Evolutionary conservation across 1,284 basidiomycete species (phyloP).

Genomic region (Puccinia novopanici): DNA sequence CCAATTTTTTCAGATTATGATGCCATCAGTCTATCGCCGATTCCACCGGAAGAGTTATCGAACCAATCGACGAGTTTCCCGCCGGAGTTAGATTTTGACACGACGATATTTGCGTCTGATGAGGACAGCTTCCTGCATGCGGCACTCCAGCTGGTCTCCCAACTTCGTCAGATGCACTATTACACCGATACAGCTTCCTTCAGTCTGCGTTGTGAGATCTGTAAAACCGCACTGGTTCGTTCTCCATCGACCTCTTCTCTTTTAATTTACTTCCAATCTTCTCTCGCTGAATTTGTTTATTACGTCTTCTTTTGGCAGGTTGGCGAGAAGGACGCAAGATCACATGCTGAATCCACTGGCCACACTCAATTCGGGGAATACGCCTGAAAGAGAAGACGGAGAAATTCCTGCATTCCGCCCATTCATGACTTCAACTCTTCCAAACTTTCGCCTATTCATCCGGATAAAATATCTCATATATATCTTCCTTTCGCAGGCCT

Average conservation of each 20-base stretch:
- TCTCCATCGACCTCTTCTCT: not conserved
- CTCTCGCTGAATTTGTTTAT: not conserved
- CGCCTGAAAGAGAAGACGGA: not conserved
- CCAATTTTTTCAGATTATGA: constrained; percentile 69
- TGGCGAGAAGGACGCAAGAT: constrained; percentile 86
- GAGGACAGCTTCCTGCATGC: constrained; percentile 65
- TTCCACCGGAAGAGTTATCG: constrained; percentile 64
- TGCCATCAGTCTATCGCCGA: constrained; percentile 77
- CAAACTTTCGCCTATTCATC: not conserved
- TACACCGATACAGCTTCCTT: constrained; percentile 90
- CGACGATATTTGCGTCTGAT: constrained; percentile 73
- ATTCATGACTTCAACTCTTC: not conserved
- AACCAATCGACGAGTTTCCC: constrained; percentile 60
- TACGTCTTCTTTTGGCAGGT: constrained; percentile 55
- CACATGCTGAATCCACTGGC: constrained; percentile 80
- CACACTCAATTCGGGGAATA: constrained; percentile 87
- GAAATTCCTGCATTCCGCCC: not conserved
- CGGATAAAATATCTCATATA: no score
- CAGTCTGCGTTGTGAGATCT: constrained; percentile 72
- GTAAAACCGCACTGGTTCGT: constrained; percentile 53
- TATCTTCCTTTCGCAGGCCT: no score
- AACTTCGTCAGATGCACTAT: constrained; percentile 72
- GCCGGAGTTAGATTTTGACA: constrained; percentile 72
- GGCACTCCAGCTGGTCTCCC: constrained; percentile 70
- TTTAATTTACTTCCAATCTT: not conserved